These are phyloP conservation scores for Saposhnikovia divaricata DNA, from an alignment of 129 eudicot genomes.

Conservation along the genomic window DNA sequence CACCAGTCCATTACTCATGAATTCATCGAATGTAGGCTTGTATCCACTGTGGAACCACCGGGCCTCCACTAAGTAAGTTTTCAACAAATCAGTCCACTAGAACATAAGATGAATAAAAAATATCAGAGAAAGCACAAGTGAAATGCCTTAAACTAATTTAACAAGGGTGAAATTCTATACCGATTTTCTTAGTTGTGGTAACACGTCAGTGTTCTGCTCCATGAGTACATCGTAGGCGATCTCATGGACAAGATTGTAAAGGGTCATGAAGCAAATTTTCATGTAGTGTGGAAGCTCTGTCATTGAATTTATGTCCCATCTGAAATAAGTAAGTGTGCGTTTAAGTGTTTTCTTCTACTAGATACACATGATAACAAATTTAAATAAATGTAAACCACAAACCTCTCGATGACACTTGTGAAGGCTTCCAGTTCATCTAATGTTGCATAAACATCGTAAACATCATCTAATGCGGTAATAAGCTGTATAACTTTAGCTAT, in stretches of 20 bases:
- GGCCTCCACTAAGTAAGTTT: conserved; percentile 49
- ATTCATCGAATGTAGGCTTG: neutral
- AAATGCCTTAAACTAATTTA: too few species aligned
- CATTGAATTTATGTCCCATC: conserved; percentile 51
- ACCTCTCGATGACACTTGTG: conserved; percentile 52
- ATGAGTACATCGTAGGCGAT: conserved; percentile 33
- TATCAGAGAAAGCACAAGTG: too few species aligned
- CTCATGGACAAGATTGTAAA: conserved; percentile 41
- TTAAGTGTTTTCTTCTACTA: neutral
- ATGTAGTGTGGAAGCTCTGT: conserved; percentile 54
- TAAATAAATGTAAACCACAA: neutral
- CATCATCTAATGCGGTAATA: conserved; percentile 44
- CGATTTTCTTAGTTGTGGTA: conserved; percentile 28
- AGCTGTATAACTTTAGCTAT: conserved; percentile 41
- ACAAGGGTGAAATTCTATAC: conserved; percentile 5
- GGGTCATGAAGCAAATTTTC: conserved; percentile 40
- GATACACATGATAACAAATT: too few species aligned
- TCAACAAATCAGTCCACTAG: conserved; percentile 59
- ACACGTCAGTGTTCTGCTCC: conserved; percentile 25
- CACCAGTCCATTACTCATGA: neutral
- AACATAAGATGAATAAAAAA: neutral
- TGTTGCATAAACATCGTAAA: conserved; percentile 45
- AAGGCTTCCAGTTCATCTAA: conserved; percentile 42
- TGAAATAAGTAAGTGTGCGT: neutral
- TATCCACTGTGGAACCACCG: conserved; percentile 24